Evolutionary conservation across 2,329 filamentous ascomycete genomes (phyloP), one percentile per base, ranked within the genome.

Genomic region (Sporothrix humicola): DNA sequence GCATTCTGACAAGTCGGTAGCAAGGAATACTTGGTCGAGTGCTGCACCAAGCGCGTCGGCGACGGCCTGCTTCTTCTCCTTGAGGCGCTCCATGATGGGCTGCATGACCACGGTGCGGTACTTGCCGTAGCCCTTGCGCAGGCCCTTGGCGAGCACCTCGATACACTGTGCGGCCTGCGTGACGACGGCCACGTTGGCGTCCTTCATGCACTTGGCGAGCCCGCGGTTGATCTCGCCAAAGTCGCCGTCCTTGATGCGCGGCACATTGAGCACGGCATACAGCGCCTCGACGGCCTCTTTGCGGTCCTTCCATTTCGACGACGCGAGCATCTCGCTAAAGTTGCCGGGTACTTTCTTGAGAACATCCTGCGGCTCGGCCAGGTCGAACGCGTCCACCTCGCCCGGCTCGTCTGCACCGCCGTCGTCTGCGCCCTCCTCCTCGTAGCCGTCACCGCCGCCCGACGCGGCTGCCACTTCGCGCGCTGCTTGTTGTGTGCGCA

Each of bases 131-230:
- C 87, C 84, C 78, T 89, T 91, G 61, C 93, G 91, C 75, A 99
- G 81, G 68, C 96, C 96, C 79, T 93, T 96, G 63, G 95, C 95
- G 37, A 99, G 85, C 42, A 92, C 88, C 79, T 98, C 95, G 48
- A 98, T 92, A 82, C 95, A 97, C 78, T 97, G 95, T 2, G 95
- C 96, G 6, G 97, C 95, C 76, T 96, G 91, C 1, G 92, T 96
- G 23, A 98, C 96, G 68, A 98, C 96, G 5, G 93, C 92, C 77
- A 99, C 92, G 80, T 99, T 99, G 78, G 97, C 96, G 78, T 99
- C 97, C 82, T 99, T 99, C 96, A 99, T 99, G 78, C 90, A 94
- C 82, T 98, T 99, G 61, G 96, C 95, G 72, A 98, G 87, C 3
- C 90, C 91, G 75, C 93, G 89, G 73, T 93, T 90, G 77, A 98